Conservation (phyloP, 805 yeast species). For the Spathaspora arborariae region DNA sequence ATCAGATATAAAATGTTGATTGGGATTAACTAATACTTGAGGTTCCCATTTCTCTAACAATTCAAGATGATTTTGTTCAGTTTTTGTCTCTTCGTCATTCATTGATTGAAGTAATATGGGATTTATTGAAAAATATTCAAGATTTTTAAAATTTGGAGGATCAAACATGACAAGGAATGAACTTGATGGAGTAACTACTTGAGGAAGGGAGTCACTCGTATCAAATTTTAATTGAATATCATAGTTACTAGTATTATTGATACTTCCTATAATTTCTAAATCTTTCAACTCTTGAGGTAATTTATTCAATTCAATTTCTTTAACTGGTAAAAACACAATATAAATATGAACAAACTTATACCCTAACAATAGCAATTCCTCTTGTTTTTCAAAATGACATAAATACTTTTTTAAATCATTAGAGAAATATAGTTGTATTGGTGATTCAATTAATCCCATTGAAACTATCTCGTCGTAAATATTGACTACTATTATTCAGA, state of each 20-base stretch:
- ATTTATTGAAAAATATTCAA: constrained; percentile 74
- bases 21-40: constrained; percentile 2
- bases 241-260: constrained; percentile 8
- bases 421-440: constrained; percentile 29
- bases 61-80: background rate
- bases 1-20: constrained; percentile 22
- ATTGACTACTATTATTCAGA: constrained; percentile 41
- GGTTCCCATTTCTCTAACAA: constrained; percentile 12
- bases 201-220: constrained; percentile 10
- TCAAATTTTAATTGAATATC: constrained; percentile 8
- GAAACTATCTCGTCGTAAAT: constrained; percentile 38
- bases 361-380: constrained; percentile 18
- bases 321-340: constrained; percentile 16
- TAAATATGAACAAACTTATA: constrained; percentile 19
- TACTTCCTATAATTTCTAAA: constrained; percentile 15
- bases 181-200: constrained; percentile 15
- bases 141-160: constrained; percentile 64
- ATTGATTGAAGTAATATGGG: constrained; percentile 66
- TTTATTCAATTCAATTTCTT: background rate
- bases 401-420: constrained; percentile 20
- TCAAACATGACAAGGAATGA: constrained; percentile 41
- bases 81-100: constrained; percentile 14
- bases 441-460: constrained; percentile 19
- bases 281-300: constrained; percentile 11
- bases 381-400: constrained; percentile 2